Base-by-base conservation (phyloP, 257 asterid species). In the Schizonepeta tenuifolia region DNA sequence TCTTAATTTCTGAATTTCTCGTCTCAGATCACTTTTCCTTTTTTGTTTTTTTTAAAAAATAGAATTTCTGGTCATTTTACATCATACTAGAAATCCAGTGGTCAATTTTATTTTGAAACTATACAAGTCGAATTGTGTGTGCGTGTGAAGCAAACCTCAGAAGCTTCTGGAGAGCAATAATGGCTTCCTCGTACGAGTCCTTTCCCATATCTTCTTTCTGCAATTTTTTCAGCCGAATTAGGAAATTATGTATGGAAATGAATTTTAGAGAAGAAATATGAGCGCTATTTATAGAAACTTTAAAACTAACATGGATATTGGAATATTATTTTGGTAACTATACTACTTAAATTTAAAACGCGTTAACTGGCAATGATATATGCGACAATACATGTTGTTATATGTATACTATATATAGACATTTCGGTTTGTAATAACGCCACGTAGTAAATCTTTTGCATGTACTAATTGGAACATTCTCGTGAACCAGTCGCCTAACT, bases 131-230 rank as follows among this genome's bases (percentile, higher is more conserved):
- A 55, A 55, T 4, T 49, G 17, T 10, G 35, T 24, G 62, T 7
- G 40, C 21, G 8, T 35, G 22, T 7, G 20, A 11, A 31, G n/a
- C 77, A 50, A 72, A 93, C 97, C 92, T 93, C 75, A 93, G 92
- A 70, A 90, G 96, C 82, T 91, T 89, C 80, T 83, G 80, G 74
- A 93, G 98, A 58, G 78, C 92, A 53, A 79, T 85, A 71, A 93
- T 83, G 89, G 98, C 98, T 53, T 85, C 87, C 81, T 89, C 97
- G 74, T 83, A 84, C 14, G 90, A 68, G 62, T 86, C 90, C 40
- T 84, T 88, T 6, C 83, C 87, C 96, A 91, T 89, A 59, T 91
- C 93, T 85, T 89, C 91, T 82, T 78, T 88, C 98, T 93, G 92
- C 85, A 81, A 71, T 0, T 65, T 60, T 58, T 47, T 35, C 59